These are phyloP conservation scores for Cystobasidium tubakii DNA, from an alignment of 768 basidiomycete species.

Conservation along the genomic window DNA sequence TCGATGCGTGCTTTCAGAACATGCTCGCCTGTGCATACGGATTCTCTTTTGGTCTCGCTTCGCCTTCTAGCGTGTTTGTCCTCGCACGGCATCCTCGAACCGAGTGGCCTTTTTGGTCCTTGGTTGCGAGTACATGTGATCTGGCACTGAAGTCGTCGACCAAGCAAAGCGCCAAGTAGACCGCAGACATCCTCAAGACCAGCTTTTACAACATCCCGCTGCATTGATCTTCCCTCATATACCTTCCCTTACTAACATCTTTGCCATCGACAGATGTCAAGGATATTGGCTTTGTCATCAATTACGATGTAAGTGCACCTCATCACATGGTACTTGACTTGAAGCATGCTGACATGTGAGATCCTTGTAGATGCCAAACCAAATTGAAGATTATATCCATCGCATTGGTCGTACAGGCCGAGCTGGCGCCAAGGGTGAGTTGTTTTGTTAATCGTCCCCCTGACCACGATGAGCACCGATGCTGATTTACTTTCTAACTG, in stretches of 20 bases:
- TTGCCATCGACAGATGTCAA: slow-evolving; percentile 69
- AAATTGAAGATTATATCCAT: slow-evolving; percentile 67
- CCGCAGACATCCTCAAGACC: background rate
- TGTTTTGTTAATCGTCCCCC: too few species aligned
- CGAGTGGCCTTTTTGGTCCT: too few species aligned
- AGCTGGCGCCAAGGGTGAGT: slow-evolving; percentile 57
- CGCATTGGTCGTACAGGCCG: slow-evolving; percentile 77
- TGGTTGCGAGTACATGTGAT: too few species aligned
- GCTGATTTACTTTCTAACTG: background rate
- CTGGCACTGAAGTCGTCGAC: too few species aligned
- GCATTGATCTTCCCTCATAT: too few species aligned
- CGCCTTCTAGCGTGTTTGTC: too few species aligned
- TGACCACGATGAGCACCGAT: too few species aligned
- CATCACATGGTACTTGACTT: slow-evolving; percentile 95
- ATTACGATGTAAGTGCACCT: slow-evolving; percentile 17
- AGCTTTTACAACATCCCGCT: background rate
- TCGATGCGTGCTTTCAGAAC: background rate
- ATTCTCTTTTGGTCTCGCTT: background rate
- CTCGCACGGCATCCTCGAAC: too few species aligned
- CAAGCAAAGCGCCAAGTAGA: too few species aligned
- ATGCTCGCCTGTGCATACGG: background rate
- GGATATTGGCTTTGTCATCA: slow-evolving; percentile 93
- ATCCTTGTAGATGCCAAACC: slow-evolving; percentile 69
- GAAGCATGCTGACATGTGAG: slow-evolving; percentile 50
- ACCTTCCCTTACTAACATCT: background rate